Percentiles rank a stretch among this genome's conserved stretches.
Evolutionary conservation across 2,329 filamentous ascomycete species (phyloP).

Genomic region (Sporothrix sp.): DNA sequence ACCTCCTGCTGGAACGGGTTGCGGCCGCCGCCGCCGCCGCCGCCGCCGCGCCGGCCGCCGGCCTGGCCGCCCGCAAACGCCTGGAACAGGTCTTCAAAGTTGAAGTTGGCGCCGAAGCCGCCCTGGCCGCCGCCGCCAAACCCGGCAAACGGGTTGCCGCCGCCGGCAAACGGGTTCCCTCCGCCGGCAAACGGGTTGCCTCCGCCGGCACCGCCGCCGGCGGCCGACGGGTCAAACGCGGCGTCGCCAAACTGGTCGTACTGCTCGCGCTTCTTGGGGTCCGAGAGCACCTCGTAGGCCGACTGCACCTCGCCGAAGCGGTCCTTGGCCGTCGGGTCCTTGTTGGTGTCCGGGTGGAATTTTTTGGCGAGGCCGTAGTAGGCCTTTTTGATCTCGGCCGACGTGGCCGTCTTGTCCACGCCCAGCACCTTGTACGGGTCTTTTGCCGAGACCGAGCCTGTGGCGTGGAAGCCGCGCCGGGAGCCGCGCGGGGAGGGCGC

Average conservation of each 20-base stretch:
- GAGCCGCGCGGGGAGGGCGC: neutral
- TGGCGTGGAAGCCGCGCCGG: constrained; percentile 50
- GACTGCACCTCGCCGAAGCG: constrained; percentile 88
- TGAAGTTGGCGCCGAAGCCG: constrained; percentile 74
- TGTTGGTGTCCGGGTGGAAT: constrained; percentile 96
- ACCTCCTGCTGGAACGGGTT: constrained; percentile 69
- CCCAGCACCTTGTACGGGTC: constrained; percentile 80
- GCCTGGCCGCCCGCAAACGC: constrained; percentile 57
- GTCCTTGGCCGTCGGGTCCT: constrained; percentile 86
- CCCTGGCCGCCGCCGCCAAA: constrained; percentile 44
- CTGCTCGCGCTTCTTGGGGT: constrained; percentile 84
- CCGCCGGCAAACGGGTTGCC: constrained; percentile 49
- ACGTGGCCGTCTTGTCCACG: constrained; percentile 68
- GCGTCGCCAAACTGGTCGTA: constrained; percentile 85
- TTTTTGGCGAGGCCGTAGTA: constrained; percentile 98
- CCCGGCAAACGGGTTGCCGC: constrained; percentile 51
- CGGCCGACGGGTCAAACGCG: constrained; percentile 71
- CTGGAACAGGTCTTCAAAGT: constrained; percentile 92
- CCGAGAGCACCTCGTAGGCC: constrained; percentile 87
- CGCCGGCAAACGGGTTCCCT: constrained; percentile 48
- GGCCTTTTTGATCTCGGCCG: constrained; percentile 90
- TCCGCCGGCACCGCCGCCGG: constrained; percentile 51
- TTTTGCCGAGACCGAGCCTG: constrained; percentile 41
- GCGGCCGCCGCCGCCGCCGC: constrained; percentile 37
- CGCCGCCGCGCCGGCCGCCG: constrained; percentile 44